phyloP scores from a whole-genome alignment of 768 basidiomycete species.

The button mushroom (Agaricus bisporus) region DNA sequence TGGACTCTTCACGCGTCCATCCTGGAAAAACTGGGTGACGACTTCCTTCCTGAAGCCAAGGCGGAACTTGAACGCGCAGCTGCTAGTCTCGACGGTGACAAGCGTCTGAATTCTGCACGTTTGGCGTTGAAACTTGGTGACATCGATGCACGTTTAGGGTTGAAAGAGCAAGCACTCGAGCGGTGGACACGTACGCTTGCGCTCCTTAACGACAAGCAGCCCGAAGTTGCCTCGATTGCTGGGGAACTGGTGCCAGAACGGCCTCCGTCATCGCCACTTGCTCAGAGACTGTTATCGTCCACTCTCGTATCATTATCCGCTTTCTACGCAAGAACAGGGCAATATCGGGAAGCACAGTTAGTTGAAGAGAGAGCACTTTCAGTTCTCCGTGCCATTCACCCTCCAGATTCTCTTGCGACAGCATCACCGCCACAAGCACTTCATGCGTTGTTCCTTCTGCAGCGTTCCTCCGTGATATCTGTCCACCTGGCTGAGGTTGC shows the following conservation, averaged over 20 bases:
- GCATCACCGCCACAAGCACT: slow-evolving; percentile 53
- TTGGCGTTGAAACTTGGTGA: slow-evolving; percentile 66
- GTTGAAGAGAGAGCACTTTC: slow-evolving; percentile 51
- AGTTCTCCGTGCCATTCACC: slow-evolving; percentile 48
- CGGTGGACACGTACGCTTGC: slow-evolving; percentile 66
- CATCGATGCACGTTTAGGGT: slow-evolving; percentile 49
- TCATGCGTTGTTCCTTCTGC: slow-evolving; percentile 61
- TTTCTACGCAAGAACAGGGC: slow-evolving; percentile 55
- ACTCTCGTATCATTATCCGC: slow-evolving; percentile 69
- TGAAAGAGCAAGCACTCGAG: slow-evolving; percentile 43
- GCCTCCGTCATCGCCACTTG: slow-evolving; percentile 50
- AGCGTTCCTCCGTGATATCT: slow-evolving; percentile 68
- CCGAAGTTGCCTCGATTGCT: neutral
- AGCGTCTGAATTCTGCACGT: slow-evolving; percentile 41
- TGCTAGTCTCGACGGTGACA: slow-evolving; percentile 30
- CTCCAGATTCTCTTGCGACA: slow-evolving; percentile 35
- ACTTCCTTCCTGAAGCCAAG: slow-evolving; percentile 47
- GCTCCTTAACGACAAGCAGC: slow-evolving; percentile 31
- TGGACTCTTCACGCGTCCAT: slow-evolving; percentile 46
- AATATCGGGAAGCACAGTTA: slow-evolving; percentile 46
- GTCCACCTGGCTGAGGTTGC: slow-evolving; percentile 71
- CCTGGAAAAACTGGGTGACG: slow-evolving; percentile 55
- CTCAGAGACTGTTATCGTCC: slow-evolving; percentile 56
- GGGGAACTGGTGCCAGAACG: slow-evolving; percentile 26
- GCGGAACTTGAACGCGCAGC: slow-evolving; percentile 54